Evolutionary conservation across 495 filamentous ascomycete genomes (phyloP).

Genomic region (Elasticomyces elasticus): DNA sequence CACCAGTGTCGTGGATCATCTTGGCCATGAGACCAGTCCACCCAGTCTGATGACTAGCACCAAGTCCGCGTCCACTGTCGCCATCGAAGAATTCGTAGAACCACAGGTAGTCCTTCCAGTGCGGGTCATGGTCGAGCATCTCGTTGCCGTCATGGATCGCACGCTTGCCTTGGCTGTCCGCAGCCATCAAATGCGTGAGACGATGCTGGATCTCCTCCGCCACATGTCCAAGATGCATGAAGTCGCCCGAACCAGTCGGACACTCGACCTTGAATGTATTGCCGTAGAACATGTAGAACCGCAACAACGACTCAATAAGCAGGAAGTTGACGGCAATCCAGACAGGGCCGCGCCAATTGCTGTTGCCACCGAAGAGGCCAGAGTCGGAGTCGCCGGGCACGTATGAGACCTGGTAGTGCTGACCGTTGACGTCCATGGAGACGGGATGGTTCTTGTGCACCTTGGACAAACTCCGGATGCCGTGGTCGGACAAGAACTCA

Average conservation of each 20-base stretch:
- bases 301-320: constrained; percentile 79
- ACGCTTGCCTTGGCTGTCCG: constrained; percentile 70
- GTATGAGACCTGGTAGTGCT: constrained; percentile 79
- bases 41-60: constrained; percentile 89
- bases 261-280: constrained; percentile 81
- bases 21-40: constrained; percentile 97
- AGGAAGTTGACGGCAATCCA: constrained; percentile 97
- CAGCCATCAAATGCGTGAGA: constrained; percentile 80
- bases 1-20: constrained; percentile 90
- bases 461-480: constrained; percentile 90
- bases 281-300: constrained; percentile 94
- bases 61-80: constrained; percentile 77
- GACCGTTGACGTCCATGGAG: constrained; percentile 91
- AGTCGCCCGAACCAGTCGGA: constrained; percentile 84
- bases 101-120: constrained; percentile 91
- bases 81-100: constrained; percentile 98
- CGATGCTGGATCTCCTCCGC: constrained; percentile 94
- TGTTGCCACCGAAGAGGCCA: constrained; percentile 89
- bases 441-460: constrained; percentile 82
- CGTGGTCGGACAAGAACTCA: constrained; percentile 83
- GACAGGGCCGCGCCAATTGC: constrained; percentile 90
- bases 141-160: constrained; percentile 78
- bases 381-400: constrained; percentile 91
- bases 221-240: constrained; percentile 94
- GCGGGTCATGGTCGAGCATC: constrained; percentile 73